Conservation (phyloP, 805 yeast species). For the Candida ipomoeae region DNA sequence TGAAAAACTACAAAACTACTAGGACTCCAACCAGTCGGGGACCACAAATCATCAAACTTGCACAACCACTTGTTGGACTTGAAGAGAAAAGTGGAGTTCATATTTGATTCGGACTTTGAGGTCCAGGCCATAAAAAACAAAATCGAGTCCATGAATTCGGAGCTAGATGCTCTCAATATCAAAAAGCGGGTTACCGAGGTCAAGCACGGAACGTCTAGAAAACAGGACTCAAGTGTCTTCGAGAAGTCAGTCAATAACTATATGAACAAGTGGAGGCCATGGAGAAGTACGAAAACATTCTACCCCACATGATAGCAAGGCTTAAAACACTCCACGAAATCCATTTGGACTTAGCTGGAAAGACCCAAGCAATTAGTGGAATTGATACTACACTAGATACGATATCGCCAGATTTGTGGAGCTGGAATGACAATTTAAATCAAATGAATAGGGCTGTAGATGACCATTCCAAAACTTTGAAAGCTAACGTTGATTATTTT, state of each 20-base stretch:
- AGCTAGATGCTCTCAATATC: slow-evolving; percentile 24
- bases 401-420: slow-evolving; percentile 23
- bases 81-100: slow-evolving; percentile 29
- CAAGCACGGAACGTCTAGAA: slow-evolving; percentile 3
- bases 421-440: slow-evolving; percentile 29
- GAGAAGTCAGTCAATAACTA: slow-evolving; percentile 25
- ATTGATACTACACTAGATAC: slow-evolving; percentile 27
- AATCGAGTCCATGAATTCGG: slow-evolving; percentile 21
- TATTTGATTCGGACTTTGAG: slow-evolving; percentile 33
- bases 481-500: slow-evolving; percentile 21
- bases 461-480: slow-evolving; percentile 20
- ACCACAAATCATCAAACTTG: slow-evolving; percentile 15
- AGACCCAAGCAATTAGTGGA: slow-evolving; percentile 21
- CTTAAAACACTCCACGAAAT: slow-evolving; percentile 30
- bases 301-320: slow-evolving; percentile 27
- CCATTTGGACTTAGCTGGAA: slow-evolving; percentile 30
- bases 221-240: slow-evolving; percentile 1
- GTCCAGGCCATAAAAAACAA: slow-evolving; percentile 23
- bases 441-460: slow-evolving; percentile 23
- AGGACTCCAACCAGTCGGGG: slow-evolving; percentile 16
- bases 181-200: slow-evolving; percentile 17
- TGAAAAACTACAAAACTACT: slow-evolving; percentile 22
- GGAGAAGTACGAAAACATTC: slow-evolving; percentile 17
- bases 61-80: slow-evolving; percentile 29
- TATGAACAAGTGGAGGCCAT: slow-evolving; percentile 25